phyloP scores from a whole-genome alignment of 192 early-diverging fungal species.

The Backusella tuberculispora region DNA sequence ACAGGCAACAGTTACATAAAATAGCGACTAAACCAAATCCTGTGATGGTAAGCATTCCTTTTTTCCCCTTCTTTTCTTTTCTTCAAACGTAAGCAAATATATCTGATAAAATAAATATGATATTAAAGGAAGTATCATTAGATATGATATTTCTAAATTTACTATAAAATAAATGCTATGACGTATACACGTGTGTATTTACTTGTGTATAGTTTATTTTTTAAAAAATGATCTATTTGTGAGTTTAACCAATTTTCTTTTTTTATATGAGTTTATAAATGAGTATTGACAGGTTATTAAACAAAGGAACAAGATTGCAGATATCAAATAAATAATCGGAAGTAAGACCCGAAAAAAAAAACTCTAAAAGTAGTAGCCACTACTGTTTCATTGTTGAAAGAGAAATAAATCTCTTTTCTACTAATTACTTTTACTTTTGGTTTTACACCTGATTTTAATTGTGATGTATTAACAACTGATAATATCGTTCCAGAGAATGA shows the following conservation, averaged over 20 bases:
- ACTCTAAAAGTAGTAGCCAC: background rate
- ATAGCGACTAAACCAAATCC: background rate
- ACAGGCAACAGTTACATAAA: slow-evolving; percentile 5
- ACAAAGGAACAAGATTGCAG: slow-evolving; percentile 7
- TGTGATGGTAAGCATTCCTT: background rate
- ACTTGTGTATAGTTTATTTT: background rate
- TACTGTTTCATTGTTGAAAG: background rate
- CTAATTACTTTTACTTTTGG: background rate
- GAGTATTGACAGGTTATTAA: slow-evolving; percentile 14
- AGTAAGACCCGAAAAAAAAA: background rate
- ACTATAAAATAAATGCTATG: background rate
- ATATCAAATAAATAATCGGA: background rate
- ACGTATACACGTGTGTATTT: background rate
- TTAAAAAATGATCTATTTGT: background rate
- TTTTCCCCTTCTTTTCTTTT: too few relatives aligned
- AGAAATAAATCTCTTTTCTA: background rate
- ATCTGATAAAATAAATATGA: background rate
- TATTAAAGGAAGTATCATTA: background rate
- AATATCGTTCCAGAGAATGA: background rate
- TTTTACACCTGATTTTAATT: background rate
- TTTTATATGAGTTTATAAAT: background rate
- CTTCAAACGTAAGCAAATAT: background rate
- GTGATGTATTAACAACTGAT: background rate
- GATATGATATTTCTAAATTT: background rate
- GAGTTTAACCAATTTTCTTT: background rate